Percentiles rank a stretch among this genome's conserved stretches.
These are phyloP conservation scores for Carex sylvatica DNA, from an alignment of 202 grass and related monocot species.

Conservation along the genomic window DNA sequence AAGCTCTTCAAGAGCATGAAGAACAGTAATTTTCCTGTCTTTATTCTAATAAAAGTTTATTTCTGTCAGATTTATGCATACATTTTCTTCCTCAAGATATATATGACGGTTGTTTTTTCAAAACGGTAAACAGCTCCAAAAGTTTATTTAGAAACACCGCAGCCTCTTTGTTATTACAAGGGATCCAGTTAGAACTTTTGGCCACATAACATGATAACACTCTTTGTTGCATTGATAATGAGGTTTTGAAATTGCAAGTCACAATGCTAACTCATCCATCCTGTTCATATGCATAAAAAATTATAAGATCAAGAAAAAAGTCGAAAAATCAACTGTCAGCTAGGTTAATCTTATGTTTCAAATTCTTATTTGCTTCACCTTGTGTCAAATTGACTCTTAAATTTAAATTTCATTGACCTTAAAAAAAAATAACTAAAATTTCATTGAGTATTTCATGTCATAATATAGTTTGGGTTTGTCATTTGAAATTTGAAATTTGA, in stretches of 20 bases:
- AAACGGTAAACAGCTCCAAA: not conserved
- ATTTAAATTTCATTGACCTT: not conserved
- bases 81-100: not conserved
- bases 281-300: not conserved
- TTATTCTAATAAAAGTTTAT: not conserved
- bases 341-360: not conserved
- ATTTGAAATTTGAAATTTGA: not conserved
- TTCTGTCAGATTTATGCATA: not conserved
- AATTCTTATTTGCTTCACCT: not conserved
- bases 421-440: too few relatives aligned
- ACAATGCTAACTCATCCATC: not conserved
- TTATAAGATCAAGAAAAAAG: not conserved
- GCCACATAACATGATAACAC: not conserved
- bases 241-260: not conserved
- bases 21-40: slow-evolving; percentile 47
- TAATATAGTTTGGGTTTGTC: slow-evolving; percentile 1
- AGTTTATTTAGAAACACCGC: not conserved
- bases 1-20: slow-evolving; percentile 75
- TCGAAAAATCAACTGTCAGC: not conserved
- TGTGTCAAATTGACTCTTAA: not conserved
- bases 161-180: not conserved
- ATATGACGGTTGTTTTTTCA: not conserved
- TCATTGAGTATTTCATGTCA: not conserved
- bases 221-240: not conserved
- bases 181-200: not conserved